Conservation (phyloP, 2,329 filamentous ascomycete species). For the Trichoderma koningiopsis region DNA sequence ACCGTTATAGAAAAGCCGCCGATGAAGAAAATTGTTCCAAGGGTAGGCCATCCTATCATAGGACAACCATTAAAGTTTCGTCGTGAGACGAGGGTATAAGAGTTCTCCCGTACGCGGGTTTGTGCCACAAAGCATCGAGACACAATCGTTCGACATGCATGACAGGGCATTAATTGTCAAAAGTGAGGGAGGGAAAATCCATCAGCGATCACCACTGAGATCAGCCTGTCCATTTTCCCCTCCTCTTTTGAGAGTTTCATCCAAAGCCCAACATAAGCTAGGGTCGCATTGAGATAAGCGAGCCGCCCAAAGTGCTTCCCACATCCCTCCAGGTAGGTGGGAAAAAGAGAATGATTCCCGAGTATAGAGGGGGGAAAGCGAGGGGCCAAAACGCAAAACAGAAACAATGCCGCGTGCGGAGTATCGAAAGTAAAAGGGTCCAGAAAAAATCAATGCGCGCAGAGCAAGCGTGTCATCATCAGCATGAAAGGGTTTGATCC, state of each 20-base stretch:
- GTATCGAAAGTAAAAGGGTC: slow-evolving; percentile 25
- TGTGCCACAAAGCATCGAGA: slow-evolving; percentile 20
- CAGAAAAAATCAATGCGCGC: slow-evolving; percentile 25
- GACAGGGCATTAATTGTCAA: slow-evolving; percentile 2
- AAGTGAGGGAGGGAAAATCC: slow-evolving; percentile 6
- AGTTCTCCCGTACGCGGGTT: slow-evolving; percentile 5
- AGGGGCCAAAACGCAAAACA: slow-evolving; percentile 20
- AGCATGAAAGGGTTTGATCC: slow-evolving; percentile 34
- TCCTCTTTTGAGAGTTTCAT: slow-evolving; percentile 8
- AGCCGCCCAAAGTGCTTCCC: slow-evolving; percentile 2
- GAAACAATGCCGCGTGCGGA: slow-evolving; percentile 22
- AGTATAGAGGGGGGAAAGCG: background rate
- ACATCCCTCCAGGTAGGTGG: slow-evolving; percentile 6
- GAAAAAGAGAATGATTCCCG: background rate
- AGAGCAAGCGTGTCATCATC: slow-evolving; percentile 40
- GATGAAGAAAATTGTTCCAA: background rate
- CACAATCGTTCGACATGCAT: slow-evolving; percentile 17
- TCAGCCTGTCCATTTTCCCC: slow-evolving; percentile 9
- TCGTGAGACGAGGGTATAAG: slow-evolving; percentile 26
- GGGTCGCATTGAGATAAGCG: slow-evolving; percentile 13
- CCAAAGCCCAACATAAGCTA: slow-evolving; percentile 4
- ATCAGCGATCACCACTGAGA: background rate
- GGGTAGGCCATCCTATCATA: slow-evolving; percentile 15
- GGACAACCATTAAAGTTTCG: slow-evolving; percentile 12
- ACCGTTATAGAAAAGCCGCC: slow-evolving; percentile 8